Evolutionary conservation across 2,329 filamentous ascomycete genomes (phyloP), one percentile per base, ranked within the genome.

Genomic region (Penicillium hordei): DNA sequence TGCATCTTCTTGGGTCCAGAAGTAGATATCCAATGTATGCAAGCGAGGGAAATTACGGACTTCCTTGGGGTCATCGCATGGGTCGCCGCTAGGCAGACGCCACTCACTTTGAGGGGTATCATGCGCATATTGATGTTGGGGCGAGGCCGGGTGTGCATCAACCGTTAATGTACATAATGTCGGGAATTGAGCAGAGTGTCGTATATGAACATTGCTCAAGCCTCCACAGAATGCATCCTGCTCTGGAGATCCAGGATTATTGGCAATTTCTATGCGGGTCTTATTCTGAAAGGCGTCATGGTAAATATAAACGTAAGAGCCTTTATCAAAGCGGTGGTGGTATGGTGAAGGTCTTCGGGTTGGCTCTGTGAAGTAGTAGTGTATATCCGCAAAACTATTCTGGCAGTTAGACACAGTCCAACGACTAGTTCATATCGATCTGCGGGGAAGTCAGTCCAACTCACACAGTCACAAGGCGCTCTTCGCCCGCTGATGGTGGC

Each of bases 281-380:
- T 77, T 81, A 49, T 79, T 78, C 59, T 81, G 77, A 49, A 76
- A 75, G 10, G 81, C 76, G 65, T 85, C 82, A 71, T 86, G 80
- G 71, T 86, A 86, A 52, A 88, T 72, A 71, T 88, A 88, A 60
- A 88, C 76, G 73, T 88, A 88, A 48, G 84, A 87, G 59, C 82
- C 78, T 66, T 85, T 86, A 65, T 86, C 83, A 72, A 88, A 88
- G 49, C 86, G 83, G 69, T 88, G 83, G 63, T 86, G 82, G 36
- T 57, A 53, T 48, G 55, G 49, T 29, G 77, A 72, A 42, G 85
- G 84, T 57, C 78, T 82, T 38, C 80, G 76, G 4, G 75, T 76
- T 3, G 86, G 86, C 17, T 80, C 75, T 60, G 79, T 78, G 71
- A 88, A 86, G 72, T 83, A 87, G 69, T 85, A 87, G 70, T 88